These are phyloP conservation scores for Paspalum vaginatum DNA, from an alignment of 176 grass and related monocot species.

Conservation along the genomic window DNA sequence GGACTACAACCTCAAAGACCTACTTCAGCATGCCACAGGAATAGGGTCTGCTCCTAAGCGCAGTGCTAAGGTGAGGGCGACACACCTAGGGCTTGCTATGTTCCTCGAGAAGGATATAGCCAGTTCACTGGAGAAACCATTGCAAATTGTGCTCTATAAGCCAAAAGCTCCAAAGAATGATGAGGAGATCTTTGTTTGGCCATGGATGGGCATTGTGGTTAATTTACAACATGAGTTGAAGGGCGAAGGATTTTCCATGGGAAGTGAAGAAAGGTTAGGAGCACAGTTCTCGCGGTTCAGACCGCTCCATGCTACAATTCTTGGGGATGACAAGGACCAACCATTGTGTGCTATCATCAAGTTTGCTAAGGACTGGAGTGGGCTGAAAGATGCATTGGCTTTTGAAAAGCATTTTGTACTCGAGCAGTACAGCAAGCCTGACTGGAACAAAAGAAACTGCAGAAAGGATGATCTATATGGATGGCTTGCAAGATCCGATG, in stretches of 20 bases:
- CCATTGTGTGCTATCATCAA: slow-evolving; percentile 46
- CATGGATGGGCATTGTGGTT: slow-evolving; percentile 69
- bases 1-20: slow-evolving; percentile 61
- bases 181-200: slow-evolving; percentile 61
- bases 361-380: slow-evolving; percentile 58
- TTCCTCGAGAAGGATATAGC: slow-evolving; percentile 58
- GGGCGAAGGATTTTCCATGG: not conserved
- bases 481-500: slow-evolving; percentile 57
- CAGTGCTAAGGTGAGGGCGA: slow-evolving; percentile 62
- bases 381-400: slow-evolving; percentile 54
- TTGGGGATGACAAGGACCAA: slow-evolving; percentile 40
- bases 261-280: slow-evolving; percentile 52
- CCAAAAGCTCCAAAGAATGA: slow-evolving; percentile 28
- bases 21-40: slow-evolving; percentile 77
- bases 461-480: slow-evolving; percentile 55
- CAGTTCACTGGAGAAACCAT: slow-evolving; percentile 16
- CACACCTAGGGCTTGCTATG: slow-evolving; percentile 69
- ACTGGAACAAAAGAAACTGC: slow-evolving; percentile 52
- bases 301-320: slow-evolving; percentile 44
- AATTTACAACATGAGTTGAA: slow-evolving; percentile 48
- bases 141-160: slow-evolving; percentile 27
- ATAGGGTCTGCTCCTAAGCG: slow-evolving; percentile 62
- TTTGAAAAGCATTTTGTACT: slow-evolving; percentile 62
- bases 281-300: slow-evolving; percentile 59
- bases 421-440: slow-evolving; percentile 34